Conservation (phyloP, 805 yeast species). For the Saturnispora bothae region DNA sequence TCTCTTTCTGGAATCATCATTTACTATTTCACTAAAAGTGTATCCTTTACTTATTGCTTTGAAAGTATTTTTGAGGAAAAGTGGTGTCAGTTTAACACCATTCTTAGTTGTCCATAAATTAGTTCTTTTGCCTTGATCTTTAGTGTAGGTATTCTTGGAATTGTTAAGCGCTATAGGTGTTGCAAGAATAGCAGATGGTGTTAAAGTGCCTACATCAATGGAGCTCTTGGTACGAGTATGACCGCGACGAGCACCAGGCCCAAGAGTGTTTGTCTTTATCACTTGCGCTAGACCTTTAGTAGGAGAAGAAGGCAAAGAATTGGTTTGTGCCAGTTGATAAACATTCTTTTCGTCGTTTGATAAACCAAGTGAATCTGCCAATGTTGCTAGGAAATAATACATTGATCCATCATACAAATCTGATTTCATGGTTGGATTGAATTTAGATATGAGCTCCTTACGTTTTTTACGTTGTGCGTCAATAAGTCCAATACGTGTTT, state of each 20-base stretch:
- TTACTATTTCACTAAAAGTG: constrained; percentile 14
- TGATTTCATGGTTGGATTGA: constrained; percentile 1
- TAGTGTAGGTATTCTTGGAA: constrained; percentile 11
- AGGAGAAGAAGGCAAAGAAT: constrained; percentile 1
- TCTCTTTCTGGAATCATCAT: constrained; percentile 9
- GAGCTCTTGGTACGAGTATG: neutral
- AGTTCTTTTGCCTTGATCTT: neutral
- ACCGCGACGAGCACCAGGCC: neutral
- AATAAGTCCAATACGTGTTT: constrained; percentile 16
- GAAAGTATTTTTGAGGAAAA: constrained; percentile 36
- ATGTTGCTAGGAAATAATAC: constrained; percentile 38
- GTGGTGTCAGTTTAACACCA: constrained; percentile 16
- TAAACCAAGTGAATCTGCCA: constrained; percentile 39
- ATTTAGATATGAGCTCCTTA: constrained; percentile 27
- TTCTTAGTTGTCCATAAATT: constrained; percentile 2
- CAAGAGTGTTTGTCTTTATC: too few relatives aligned
- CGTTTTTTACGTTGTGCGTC: constrained; percentile 37
- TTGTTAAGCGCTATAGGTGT: constrained; percentile 29
- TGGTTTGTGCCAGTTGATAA: constrained; percentile 12
- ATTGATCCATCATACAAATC: constrained; percentile 29
- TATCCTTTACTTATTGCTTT: constrained; percentile 28
- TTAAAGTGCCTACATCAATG: constrained; percentile 15
- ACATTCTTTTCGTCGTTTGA: constrained; percentile 29
- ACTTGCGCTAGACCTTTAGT: neutral
- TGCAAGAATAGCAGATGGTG: constrained; percentile 31